Evolutionary conservation across 2,329 filamentous ascomycete species (phyloP).

Genomic region (Xylariaceae sp.): DNA sequence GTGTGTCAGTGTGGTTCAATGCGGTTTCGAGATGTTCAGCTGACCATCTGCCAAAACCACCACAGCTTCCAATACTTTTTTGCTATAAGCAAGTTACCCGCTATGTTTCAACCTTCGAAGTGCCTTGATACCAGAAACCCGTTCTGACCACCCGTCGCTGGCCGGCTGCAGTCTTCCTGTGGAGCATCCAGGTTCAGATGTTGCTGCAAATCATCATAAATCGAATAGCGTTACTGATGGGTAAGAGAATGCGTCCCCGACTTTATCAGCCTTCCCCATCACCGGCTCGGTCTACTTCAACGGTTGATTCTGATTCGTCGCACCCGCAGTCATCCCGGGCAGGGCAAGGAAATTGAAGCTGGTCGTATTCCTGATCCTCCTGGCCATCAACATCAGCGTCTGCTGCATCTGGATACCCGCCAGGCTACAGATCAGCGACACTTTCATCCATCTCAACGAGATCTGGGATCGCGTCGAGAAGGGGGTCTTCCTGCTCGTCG

Average conservation of each 20-base stretch:
- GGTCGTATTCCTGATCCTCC: slow-evolving; percentile 29
- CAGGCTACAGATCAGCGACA: slow-evolving; percentile 26
- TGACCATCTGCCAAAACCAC: not conserved
- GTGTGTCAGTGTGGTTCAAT: not conserved
- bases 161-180: slow-evolving; percentile 22
- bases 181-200: slow-evolving; percentile 30
- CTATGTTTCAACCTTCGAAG: slow-evolving; percentile 14
- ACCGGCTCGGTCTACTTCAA: not conserved
- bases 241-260: slow-evolving; percentile 18
- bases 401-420: slow-evolving; percentile 39
- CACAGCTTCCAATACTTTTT: not conserved
- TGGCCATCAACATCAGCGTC: slow-evolving; percentile 34
- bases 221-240: slow-evolving; percentile 32
- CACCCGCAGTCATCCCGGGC: no score
- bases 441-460: slow-evolving; percentile 30
- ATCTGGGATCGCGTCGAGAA: slow-evolving; percentile 40
- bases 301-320: not conserved
- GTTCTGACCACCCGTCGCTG: no score
- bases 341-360: slow-evolving; percentile 29
- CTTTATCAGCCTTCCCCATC: not conserved
- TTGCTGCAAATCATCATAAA: slow-evolving; percentile 41
- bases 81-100: no score
- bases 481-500: slow-evolving; percentile 32
- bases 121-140: no score
- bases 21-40: not conserved